phyloP scores from a whole-genome alignment of 2,329 filamentous ascomycete genomes.

The Fusarium staphyleae region DNA sequence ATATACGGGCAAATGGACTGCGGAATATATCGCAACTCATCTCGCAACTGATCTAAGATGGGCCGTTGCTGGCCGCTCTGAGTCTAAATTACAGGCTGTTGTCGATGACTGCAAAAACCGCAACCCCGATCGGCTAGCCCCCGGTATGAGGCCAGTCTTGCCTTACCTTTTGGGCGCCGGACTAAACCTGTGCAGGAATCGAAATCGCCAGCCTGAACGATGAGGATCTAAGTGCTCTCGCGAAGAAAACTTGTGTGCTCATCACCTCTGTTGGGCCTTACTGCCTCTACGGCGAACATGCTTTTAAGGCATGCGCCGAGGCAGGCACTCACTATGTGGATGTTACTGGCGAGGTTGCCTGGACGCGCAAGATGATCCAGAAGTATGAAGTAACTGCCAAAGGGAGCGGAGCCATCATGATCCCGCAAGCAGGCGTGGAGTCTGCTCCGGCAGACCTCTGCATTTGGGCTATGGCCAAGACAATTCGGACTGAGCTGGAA shows the following conservation, averaged over 20 bases:
- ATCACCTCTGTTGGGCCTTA: conserved; percentile 69
- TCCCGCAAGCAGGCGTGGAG: conserved; percentile 69
- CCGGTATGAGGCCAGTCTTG: conserved; percentile 59
- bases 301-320: conserved; percentile 68
- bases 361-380: conserved; percentile 64
- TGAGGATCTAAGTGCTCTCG: conserved; percentile 55
- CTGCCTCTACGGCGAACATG: conserved; percentile 61
- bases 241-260: conserved; percentile 63
- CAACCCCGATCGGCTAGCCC: conserved; percentile 73
- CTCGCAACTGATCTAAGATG: conserved; percentile 82
- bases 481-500: conserved; percentile 58
- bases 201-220: conserved; percentile 60
- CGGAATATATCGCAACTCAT: conserved; percentile 74
- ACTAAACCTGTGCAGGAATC: conserved; percentile 49
- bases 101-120: conserved; percentile 70
- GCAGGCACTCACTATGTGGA: conserved; percentile 71
- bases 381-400: conserved; percentile 64
- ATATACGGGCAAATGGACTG: conserved; percentile 81
- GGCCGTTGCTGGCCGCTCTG: conserved; percentile 87
- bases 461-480: conserved; percentile 60
- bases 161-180: neutral
- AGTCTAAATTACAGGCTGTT: conserved; percentile 73
- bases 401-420: conserved; percentile 62
- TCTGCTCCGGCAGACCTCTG: conserved; percentile 67
- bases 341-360: conserved; percentile 67